Conservation (phyloP, 1,284 basidiomycete species). For the Ganoderma multipileum region DNA sequence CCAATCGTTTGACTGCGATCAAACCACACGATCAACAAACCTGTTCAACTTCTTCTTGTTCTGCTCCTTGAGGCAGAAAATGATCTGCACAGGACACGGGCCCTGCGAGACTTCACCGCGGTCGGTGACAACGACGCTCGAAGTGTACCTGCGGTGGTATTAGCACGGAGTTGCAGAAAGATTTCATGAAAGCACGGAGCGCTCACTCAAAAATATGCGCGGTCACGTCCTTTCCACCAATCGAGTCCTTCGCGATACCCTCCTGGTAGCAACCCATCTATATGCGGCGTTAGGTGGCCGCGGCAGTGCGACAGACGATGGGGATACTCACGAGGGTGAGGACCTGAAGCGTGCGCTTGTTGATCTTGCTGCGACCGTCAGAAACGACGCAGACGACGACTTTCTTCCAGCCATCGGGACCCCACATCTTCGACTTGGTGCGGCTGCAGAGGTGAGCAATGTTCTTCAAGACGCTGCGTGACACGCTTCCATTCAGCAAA, state of each 20-base stretch:
- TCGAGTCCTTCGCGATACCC: conserved; percentile 92
- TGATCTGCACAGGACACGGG: conserved; percentile 87
- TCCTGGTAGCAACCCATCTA: conserved; percentile 97
- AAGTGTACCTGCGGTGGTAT: conserved; percentile 66
- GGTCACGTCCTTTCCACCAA: conserved; percentile 92
- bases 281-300: conserved; percentile 14
- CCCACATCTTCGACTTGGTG: conserved; percentile 90
- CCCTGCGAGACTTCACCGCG: conserved; percentile 88
- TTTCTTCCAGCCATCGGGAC: conserved; percentile 94
- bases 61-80: conserved; percentile 95
- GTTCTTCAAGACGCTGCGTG: conserved; percentile 84
- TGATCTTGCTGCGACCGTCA: conserved; percentile 90
- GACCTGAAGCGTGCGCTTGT: conserved; percentile 87
- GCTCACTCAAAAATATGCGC: conserved; percentile 90
- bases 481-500: conserved; percentile 15
- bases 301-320: not conserved
- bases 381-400: conserved; percentile 93
- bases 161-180: not conserved
- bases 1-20: conserved; percentile 1
- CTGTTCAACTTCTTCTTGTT: conserved; percentile 94
- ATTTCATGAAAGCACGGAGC: not conserved
- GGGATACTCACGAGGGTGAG: conserved; percentile 65
- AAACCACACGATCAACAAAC: conserved; percentile 9
- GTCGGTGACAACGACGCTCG: conserved; percentile 80
- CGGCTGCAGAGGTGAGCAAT: conserved; percentile 86